Percentiles rank a stretch among this genome's conserved stretches.
Evolutionary conservation across 2,329 filamentous ascomycete genomes (phyloP).

Genomic region (Fusarium newnesense): DNA sequence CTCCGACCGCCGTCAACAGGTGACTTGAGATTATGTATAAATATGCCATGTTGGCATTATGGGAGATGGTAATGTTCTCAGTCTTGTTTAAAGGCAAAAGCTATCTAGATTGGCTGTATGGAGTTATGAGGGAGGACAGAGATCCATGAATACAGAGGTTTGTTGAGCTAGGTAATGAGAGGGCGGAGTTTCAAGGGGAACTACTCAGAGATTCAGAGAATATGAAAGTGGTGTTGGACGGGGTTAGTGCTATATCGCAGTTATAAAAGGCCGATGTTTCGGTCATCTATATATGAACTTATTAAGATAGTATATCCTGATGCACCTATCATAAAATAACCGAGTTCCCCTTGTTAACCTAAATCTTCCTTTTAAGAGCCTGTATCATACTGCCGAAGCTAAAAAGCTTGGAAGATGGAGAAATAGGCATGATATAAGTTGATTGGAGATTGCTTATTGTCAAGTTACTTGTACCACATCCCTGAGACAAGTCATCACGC

Average conservation of each 20-base stretch:
- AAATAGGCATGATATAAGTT: neutral
- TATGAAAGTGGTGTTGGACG: neutral
- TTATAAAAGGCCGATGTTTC: neutral
- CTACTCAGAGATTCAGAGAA: neutral
- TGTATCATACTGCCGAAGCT: neutral
- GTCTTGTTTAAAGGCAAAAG: neutral
- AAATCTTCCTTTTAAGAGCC: neutral
- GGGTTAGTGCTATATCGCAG: neutral
- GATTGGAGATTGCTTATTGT: neutral
- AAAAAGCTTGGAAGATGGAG: neutral
- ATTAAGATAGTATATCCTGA: neutral
- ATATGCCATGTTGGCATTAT: neutral
- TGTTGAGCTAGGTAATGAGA: neutral
- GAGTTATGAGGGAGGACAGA: neutral
- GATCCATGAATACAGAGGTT: neutral
- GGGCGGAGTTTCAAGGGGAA: neutral
- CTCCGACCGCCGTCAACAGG: conserved; percentile 8
- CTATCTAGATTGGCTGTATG: neutral
- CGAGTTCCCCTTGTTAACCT: neutral
- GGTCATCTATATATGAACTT: neutral
- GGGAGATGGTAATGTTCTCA: neutral
- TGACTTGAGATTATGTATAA: conserved; percentile 7
- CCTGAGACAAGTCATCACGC: neutral
- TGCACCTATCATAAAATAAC: neutral
- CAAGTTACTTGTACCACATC: neutral